Evolutionary conservation across 352 stramenopile species (phyloP), one percentile per base, ranked within the genome.

Genomic region (Poterioochromonas sp.): DNA sequence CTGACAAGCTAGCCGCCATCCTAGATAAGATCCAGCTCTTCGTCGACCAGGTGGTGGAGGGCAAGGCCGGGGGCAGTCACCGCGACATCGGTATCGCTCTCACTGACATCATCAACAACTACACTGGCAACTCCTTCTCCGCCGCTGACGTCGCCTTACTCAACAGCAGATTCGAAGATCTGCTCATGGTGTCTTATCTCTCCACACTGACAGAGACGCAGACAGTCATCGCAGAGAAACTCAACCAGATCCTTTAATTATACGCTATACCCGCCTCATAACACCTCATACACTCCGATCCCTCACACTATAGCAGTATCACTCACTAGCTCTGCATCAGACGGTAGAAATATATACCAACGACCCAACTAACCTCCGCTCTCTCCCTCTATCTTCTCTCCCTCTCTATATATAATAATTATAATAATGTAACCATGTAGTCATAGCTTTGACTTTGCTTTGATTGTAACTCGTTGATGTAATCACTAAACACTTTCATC

Each of bases 101-200:
- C 2, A 34, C 20, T 54, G 64, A 73, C 37, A 26, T 26, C 11
- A 53, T 73, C 1, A 54, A 34, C 34, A 12, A 11, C 37, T 53
- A 49, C 12, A 39, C 1, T 18, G 5, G 5, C 29, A 51, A 53
- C 15, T 26, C 8, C 34, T 18, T 43, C 0, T 8, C 12, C 1
- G 5, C 40, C n/a, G 40, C 12, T 0, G 2, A 49, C 20, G 15
- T 12, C 34, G 12, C 58, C 29, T 5, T 22, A 39, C 54, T 53
- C 22, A 3, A 73, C 1, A 54, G 1, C 5, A 51, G n/a, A 34
- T 26, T 39, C 8, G 34, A 73, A 53, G 64, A 73, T 26, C 32
- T 73, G 64, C n/a, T 73, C 1, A 73, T 73, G 64, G 64, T 73
- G 15, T n/a, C 37, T 34, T 73, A 54, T 37, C 37, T 73, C 11